These are phyloP conservation scores for Gillenia trifoliata DNA, from an alignment of 306 rosid genomes.

Conservation along the genomic window DNA sequence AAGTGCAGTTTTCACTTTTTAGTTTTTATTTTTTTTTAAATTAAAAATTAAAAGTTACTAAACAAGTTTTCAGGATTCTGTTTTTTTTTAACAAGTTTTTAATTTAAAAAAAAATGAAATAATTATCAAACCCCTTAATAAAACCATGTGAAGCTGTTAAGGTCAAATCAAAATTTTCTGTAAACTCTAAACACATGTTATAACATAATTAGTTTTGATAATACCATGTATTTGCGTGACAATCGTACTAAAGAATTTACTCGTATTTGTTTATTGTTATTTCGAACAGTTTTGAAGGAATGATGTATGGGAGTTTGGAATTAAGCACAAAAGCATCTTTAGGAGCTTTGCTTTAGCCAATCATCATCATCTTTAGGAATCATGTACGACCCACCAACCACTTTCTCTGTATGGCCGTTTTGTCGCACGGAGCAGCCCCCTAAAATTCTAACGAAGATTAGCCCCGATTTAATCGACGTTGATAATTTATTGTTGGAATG, in stretches of 20 bases:
- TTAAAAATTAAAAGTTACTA: too few species aligned
- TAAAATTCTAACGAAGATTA: background rate
- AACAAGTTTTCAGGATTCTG: too few species aligned
- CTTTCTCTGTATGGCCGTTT: background rate
- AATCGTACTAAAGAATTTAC: fast-evolving
- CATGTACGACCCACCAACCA: background rate
- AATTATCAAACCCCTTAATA: too few species aligned
- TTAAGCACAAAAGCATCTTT: background rate
- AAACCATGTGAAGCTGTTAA: too few species aligned
- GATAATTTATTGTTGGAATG: background rate
- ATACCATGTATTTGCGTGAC: background rate
- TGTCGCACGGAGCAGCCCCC: background rate
- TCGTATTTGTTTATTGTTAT: background rate
- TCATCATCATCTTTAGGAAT: background rate
- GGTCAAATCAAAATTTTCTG: too few species aligned
- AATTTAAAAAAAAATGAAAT: too few species aligned
- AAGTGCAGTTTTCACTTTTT: too few species aligned
- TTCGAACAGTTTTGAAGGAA: background rate
- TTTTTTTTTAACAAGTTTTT: too few species aligned
- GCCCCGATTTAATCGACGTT: background rate
- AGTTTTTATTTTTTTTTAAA: too few species aligned
- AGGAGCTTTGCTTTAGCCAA: background rate
- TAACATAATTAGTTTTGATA: too few species aligned
- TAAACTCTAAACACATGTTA: too few species aligned
- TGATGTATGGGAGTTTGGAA: background rate